Evolutionary conservation across 768 basidiomycete genomes (phyloP), one percentile per base, ranked within the genome.

Genomic region (Agrocybe pediades): DNA sequence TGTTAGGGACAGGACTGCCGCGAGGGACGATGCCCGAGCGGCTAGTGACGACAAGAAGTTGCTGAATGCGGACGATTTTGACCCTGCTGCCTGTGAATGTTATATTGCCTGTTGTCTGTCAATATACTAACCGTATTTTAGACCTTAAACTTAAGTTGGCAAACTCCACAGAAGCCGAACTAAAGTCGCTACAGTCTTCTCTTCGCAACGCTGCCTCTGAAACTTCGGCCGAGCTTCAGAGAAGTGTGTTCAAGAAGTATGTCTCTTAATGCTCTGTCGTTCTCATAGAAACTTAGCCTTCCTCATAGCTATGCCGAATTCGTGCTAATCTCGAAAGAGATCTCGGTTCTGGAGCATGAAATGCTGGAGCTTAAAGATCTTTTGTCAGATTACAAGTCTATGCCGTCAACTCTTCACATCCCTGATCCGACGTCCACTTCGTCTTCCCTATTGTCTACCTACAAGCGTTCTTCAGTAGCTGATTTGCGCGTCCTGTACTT

Each of bases 311-410:
- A 98, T 65, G 91, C 95, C 42, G 94, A 98, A 68, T 98, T 98
- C 66, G 92, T 99, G 23, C 79, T 89, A 51, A 92, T 99, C 19
- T 97, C 97, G 3, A 98, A 98, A 66, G 97, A 98, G 72, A 96
- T 99, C 49, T 88, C 90, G 23, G 88, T 91, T 1, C 83, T 99
- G 23, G 97, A 99, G 75, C 95, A 95, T 65, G 95, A 98, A 69
- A 92, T 98, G 89, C 81, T 98, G 25, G 95, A 98, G 65, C 84
- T 99, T 68, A 98, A 97, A 69, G 93, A 95, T 51, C 82, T 90
- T 6, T 79, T 98, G 3, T 87, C 90, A 11, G 97, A 99, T 65
- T 98, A 95, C 89, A 95, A 95, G 69, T 85, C 85, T 51, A 94
- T 98, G 83, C 96, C 97, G 0, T 92, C 94, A 6, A 80, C 93